phyloP scores from a whole-genome alignment of 306 rosid genomes.

The Carpinus viminea region DNA sequence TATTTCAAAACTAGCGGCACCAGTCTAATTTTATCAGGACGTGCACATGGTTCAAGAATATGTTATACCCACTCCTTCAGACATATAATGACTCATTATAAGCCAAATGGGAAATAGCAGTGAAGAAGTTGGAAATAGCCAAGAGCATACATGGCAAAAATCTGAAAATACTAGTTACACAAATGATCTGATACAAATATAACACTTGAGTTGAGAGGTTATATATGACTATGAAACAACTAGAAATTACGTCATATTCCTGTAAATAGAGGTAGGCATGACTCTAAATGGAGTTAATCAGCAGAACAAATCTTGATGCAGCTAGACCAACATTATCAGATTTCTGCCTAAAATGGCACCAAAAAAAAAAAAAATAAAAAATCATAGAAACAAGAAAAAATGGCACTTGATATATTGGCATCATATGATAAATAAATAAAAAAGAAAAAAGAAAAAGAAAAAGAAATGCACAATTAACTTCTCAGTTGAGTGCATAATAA shows the following conservation, averaged over 20 bases:
- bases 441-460: background rate
- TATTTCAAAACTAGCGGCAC: conserved; percentile 9
- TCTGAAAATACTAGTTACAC: background rate
- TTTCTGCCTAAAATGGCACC: background rate
- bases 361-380: background rate
- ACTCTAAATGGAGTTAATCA: background rate
- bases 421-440: too few species aligned
- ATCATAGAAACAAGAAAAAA: background rate
- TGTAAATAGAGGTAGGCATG: background rate
- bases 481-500: background rate
- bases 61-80: background rate
- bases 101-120: background rate
- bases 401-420: background rate
- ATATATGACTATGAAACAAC: background rate
- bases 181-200: background rate
- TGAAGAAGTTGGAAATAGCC: background rate
- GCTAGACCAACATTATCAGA: background rate
- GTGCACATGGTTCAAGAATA: background rate
- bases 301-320: background rate
- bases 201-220: background rate
- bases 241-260: background rate
- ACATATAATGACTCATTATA: background rate
- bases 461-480: background rate
- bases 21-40: background rate
- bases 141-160: background rate